Base-by-base conservation (phyloP, 31 red algal species). In the Odonthalia washingtoniensis region DNA sequence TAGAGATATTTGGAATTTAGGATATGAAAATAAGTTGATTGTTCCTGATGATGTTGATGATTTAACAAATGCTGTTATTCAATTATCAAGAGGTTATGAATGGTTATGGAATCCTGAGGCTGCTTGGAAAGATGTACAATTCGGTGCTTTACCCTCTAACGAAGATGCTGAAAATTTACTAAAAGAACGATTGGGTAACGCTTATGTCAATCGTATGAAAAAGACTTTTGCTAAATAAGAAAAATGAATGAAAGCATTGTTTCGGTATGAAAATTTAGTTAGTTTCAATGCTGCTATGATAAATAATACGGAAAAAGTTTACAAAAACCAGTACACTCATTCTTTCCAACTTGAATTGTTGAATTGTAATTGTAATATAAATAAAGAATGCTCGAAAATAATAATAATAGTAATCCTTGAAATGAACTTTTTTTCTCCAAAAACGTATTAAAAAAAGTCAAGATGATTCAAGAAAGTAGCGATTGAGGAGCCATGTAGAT, bases 1-100 rank as follows among this genome's bases (percentile, higher is more conserved):
- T 42, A 75, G 90, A 38, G 52, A 75, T n/a, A 42, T 92, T 5
- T 92, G 77, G 74, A 75, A 92, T 1, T 64, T 73, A 46, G 82
- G 32, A 1, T 34, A 72, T 40, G 75, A 32, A 14, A 75, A 75
- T 18, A 39, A 63, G 27, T 4, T 87, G 4, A 42, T 37, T 0
- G 45, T 86, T 0, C 83, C 83, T 4, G 14, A n/a, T 4, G 73
- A 87, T 37, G 60, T 40, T 1, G 83, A 76, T 65, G 83, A 14
- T 4, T 41, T 87, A 46, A 80, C 74, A 24, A 31, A 24, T 1
- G 75, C 90, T 5, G 43, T 86, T 81, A 86, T 86, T 17, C 64
- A 77, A 27, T 33, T 85, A 30, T 79, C 89, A 28, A 62, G 73
- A 14, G 89, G 74, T 4, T 64, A 73, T 1, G 33, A 72, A 57